These are phyloP conservation scores for Perkinsus chesapeaki DNA, from an alignment of 169 alveolate genomes.

Conservation along the genomic window DNA sequence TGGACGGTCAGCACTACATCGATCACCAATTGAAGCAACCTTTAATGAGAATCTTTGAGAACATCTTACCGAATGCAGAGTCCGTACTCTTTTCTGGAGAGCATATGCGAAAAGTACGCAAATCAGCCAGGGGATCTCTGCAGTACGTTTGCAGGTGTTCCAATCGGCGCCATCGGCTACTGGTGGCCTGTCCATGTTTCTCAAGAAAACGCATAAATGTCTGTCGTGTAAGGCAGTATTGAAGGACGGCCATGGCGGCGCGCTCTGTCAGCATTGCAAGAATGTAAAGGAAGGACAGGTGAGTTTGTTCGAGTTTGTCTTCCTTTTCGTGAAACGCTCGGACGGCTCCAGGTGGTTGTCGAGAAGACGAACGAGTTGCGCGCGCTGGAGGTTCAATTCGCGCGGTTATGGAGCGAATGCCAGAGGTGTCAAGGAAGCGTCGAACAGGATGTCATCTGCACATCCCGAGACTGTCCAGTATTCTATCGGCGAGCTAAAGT, in stretches of 20 bases:
- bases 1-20: conserved; percentile 94
- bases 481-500: conserved; percentile 92
- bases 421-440: conserved; percentile 92
- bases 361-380: conserved; percentile 69
- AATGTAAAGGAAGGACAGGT: conserved; percentile 26
- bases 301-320: not conserved
- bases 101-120: conserved; percentile 61
- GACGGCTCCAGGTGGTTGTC: conserved; percentile 22
- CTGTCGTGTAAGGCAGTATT: conserved; percentile 83
- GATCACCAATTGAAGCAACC: conserved; percentile 88
- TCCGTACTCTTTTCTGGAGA: conserved; percentile 71
- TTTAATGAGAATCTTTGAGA: conserved; percentile 82
- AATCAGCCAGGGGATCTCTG: conserved; percentile 53
- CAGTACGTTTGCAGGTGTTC: not conserved
- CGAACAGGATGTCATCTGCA: conserved; percentile 89
- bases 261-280: conserved; percentile 45
- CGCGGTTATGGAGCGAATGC: conserved; percentile 94
- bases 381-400: conserved; percentile 74
- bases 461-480: conserved; percentile 96
- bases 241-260: conserved; percentile 37
- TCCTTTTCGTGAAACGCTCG: not conserved
- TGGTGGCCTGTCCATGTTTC: conserved; percentile 79
- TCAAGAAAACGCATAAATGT: conserved; percentile 79
- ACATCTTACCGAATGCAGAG: conserved; percentile 80
- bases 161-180: conserved; percentile 20